Evolutionary conservation across 1,284 basidiomycete species (phyloP).

Genomic region (Dichomitus squalens): DNA sequence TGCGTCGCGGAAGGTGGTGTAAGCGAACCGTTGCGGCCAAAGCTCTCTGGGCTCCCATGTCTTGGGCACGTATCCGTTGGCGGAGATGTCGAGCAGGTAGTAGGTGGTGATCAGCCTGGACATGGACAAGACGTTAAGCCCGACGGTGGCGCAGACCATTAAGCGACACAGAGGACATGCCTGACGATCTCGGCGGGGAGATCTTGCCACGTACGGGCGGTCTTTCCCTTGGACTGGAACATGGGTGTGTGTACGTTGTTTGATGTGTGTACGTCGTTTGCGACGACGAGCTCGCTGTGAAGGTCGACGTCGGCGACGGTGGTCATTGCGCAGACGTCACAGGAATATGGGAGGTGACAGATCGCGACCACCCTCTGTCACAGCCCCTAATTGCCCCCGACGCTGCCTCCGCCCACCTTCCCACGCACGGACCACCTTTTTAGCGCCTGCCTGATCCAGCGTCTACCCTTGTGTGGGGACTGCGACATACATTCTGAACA

Average conservation of each 20-base stretch:
- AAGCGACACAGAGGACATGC: constrained; percentile 41
- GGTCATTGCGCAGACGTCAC: constrained; percentile 31
- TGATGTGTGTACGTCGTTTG: constrained; percentile 4
- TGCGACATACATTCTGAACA: too few relatives aligned
- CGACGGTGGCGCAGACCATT: constrained; percentile 27
- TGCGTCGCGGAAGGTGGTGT: constrained; percentile 54
- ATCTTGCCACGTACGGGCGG: constrained; percentile 67
- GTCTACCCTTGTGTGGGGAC: too few relatives aligned
- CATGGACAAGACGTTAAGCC: constrained; percentile 22
- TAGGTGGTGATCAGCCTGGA: constrained; percentile 62
- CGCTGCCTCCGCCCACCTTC: constrained; percentile 16
- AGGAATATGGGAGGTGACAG: constrained; percentile 31
- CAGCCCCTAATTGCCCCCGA: constrained; percentile 20
- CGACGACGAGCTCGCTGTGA: constrained; percentile 15
- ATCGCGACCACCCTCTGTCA: constrained; percentile 32
- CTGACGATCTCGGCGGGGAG: constrained; percentile 71
- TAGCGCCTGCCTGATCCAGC: too few relatives aligned
- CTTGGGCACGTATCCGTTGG: constrained; percentile 48
- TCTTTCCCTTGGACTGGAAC: constrained; percentile 62
- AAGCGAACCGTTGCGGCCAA: constrained; percentile 63
- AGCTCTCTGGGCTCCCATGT: constrained; percentile 58
- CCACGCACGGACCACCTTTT: constrained; percentile 34
- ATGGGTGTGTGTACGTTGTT: not conserved
- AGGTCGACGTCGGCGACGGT: constrained; percentile 10
- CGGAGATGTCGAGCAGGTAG: constrained; percentile 53